phyloP scores from a whole-genome alignment of 495 filamentous ascomycete species.

The Neurospora intermedia region DNA sequence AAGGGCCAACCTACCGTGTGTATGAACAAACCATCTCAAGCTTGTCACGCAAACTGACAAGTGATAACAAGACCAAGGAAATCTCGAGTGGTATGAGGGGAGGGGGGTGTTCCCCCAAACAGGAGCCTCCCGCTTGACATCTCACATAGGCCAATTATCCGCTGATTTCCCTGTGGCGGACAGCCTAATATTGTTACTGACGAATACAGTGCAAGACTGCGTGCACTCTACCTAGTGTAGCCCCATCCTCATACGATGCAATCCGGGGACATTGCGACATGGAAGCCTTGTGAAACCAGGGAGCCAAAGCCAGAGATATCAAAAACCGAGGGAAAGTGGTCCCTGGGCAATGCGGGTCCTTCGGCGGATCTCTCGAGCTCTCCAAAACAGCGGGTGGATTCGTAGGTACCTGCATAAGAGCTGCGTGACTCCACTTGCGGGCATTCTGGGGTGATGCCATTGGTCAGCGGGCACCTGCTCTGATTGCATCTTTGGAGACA shows the following conservation, averaged over 20 bases:
- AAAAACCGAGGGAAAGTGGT: not conserved
- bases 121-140: not conserved
- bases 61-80: not conserved
- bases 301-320: not conserved
- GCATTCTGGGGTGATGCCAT: not conserved
- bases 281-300: not conserved
- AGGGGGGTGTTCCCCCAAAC: not conserved
- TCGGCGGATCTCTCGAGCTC: not conserved
- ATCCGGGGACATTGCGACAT: not conserved
- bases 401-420: conserved; percentile 7
- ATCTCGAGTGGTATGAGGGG: not conserved
- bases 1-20: not conserved
- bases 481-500: not conserved
- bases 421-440: not conserved
- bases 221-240: not conserved
- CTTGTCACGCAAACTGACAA: not conserved
- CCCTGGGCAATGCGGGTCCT: not conserved
- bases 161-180: not conserved
- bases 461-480: not conserved
- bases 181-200: not conserved
- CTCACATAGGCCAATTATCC: not conserved
- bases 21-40: not conserved
- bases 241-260: not conserved
- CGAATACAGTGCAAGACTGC: not conserved
- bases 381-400: conserved; percentile 2